Base-by-base conservation (phyloP, 1,284 basidiomycete species). In the Thecaphora thlaspeos region DNA sequence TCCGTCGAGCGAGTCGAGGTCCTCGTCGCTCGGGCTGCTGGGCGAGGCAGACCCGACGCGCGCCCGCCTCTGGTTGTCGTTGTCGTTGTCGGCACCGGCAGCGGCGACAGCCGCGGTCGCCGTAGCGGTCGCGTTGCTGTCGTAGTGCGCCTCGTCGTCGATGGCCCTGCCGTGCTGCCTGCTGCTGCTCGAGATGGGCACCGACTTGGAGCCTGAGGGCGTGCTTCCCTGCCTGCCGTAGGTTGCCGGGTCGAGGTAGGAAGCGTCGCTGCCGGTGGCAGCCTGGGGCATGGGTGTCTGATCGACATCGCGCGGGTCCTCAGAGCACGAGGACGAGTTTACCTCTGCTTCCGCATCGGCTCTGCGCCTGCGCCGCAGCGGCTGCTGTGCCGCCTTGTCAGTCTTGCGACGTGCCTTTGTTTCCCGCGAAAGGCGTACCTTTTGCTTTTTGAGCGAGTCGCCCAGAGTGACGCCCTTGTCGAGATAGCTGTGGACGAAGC, bases 401-500 rank as follows among this genome's bases (percentile, higher is more conserved):
- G 32, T 8, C 7, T 15, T 7, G 32, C 17, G 32, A 34, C 32
- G 32, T 3, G 32, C 5, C 32, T 34, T 34, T 34, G 26, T 11
- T 5, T 28, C 26, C 26, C 11, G 5, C 11, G 26, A 28, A 5
- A 28, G 26, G 26, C 26, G 26, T 28, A 8, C 12, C 32, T 14
- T 7, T 22, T 61, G 61, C 52, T 58, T 63, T 46, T 63, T 63
- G 45, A 64, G 52, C 18, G 38, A 47, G 15, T 68, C 61, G n/a
- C 60, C 61, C 9, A 58, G 56, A 11, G 57, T 55, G 4, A 71
- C 57, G 15, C 55, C 69, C 18, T 51, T 55, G 38, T 71, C 69
- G 19, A 71, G 54, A 32, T 68, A 61, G 2, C 67, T 70, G 37
- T 71, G 69, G n/a, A 71, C 66, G 26, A 70, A 71, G 43, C 69